Percentiles rank a stretch among this genome's conserved stretches.
Evolutionary conservation across 2,329 filamentous ascomycete genomes (phyloP).

Genomic region (Gyromitra esculenta): DNA sequence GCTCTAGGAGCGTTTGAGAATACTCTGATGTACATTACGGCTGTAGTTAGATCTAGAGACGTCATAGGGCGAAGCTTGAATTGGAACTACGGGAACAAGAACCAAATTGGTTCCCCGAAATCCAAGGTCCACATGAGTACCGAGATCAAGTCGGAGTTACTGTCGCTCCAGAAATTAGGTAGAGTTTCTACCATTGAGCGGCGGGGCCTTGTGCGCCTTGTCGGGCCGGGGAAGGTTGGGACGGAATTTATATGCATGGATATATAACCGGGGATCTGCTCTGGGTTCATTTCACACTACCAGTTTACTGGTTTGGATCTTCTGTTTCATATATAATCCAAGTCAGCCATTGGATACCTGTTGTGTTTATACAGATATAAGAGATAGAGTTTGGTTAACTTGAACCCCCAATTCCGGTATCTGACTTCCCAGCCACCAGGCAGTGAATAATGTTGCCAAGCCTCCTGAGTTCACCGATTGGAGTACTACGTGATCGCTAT

Average conservation of each 20-base stretch:
- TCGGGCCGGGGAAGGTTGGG: neutral
- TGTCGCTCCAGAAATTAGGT: conserved; percentile 1
- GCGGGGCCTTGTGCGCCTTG: conserved; percentile 38
- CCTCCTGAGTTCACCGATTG: conserved; percentile 29
- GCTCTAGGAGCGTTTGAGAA: conserved; percentile 18
- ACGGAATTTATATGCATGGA: conserved; percentile 9
- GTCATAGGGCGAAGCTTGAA: conserved; percentile 14
- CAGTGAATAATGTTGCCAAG: conserved; percentile 39
- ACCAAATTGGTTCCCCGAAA: neutral
- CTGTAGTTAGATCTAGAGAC: conserved; percentile 22
- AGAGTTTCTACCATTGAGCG: conserved; percentile 1
- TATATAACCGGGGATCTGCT: conserved; percentile 26
- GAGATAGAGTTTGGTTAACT: conserved; percentile 10
- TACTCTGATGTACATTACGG: neutral
- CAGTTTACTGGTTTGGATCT: conserved; percentile 1
- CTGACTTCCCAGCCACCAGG: conserved; percentile 38
- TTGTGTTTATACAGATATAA: conserved; percentile 14
- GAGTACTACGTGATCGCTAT: conserved; percentile 18
- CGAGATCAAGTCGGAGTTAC: conserved; percentile 7
- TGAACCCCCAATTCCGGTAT: neutral
- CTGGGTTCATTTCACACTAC: conserved; percentile 1
- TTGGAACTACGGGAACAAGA: neutral
- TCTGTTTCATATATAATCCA: neutral
- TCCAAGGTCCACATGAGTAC: neutral
- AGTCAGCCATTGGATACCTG: conserved; percentile 8